These are phyloP conservation scores for Penicillium coprophilum DNA, from an alignment of 495 filamentous ascomycete species.

Conservation along the genomic window DNA sequence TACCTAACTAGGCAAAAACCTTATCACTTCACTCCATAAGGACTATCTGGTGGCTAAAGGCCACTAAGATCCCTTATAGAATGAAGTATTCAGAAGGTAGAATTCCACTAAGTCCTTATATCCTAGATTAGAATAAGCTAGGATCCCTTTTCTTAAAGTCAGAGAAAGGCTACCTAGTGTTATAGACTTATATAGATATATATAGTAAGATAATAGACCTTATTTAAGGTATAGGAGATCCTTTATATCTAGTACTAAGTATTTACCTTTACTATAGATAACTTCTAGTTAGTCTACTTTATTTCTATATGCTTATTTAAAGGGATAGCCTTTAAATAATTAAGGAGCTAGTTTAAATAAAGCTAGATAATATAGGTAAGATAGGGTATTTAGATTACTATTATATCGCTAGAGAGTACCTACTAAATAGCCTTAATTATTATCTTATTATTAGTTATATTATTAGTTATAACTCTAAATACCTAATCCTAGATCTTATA, in stretches of 20 bases:
- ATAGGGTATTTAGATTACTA: slow-evolving; percentile 1
- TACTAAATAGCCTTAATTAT: background rate
- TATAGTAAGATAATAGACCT: slow-evolving; percentile 4
- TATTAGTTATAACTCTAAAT: background rate
- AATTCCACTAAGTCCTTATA: slow-evolving; percentile 7
- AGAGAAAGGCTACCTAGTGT: background rate
- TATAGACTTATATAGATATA: slow-evolving; percentile 5
- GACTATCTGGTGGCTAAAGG: too few species aligned
- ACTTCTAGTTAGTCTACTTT: slow-evolving; percentile 2
- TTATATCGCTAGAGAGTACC: background rate
- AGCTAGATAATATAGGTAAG: background rate
- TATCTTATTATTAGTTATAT: slow-evolving; percentile 3
- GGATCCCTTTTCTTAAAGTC: background rate
- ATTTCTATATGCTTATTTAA: background rate
- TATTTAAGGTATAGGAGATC: slow-evolving; percentile 3
- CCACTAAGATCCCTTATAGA: too few species aligned
- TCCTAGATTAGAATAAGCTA: background rate
- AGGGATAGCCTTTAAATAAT: background rate
- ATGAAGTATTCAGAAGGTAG: slow-evolving; percentile 6
- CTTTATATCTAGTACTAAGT: background rate
- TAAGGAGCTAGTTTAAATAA: slow-evolving; percentile 1
- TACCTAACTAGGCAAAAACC: too few species aligned
- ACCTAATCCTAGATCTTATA: too few species aligned
- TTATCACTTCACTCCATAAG: too few species aligned
- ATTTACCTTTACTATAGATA: background rate